Percentiles rank a stretch among this genome's conserved stretches.
Evolutionary conservation across 2,329 filamentous ascomycete genomes (phyloP).

Genomic region (Calonectria fujianensis): DNA sequence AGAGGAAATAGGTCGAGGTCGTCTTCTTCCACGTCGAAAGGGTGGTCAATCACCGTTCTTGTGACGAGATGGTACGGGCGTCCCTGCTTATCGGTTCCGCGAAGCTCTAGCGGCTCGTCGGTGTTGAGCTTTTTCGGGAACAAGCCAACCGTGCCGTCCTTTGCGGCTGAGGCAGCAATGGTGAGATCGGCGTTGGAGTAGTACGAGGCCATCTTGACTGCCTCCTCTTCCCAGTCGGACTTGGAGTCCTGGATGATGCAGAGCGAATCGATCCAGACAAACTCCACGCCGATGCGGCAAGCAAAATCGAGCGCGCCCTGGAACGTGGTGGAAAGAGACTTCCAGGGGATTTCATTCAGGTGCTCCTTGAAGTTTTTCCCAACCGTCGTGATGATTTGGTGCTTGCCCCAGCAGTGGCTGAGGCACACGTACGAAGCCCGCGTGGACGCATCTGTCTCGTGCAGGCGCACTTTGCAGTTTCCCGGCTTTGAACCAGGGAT

Average conservation of each 20-base stretch:
- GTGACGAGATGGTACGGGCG: conserved; percentile 36
- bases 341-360: conserved; percentile 39
- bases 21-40: conserved; percentile 39
- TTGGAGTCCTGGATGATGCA: conserved; percentile 49
- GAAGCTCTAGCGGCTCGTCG: conserved; percentile 37
- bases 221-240: conserved; percentile 46
- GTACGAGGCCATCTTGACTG: conserved; percentile 46
- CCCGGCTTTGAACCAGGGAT: conserved; percentile 31
- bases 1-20: conserved; percentile 35
- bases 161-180: conserved; percentile 43
- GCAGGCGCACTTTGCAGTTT: conserved; percentile 28
- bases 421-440: conserved; percentile 43
- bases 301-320: conserved; percentile 41
- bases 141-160: conserved; percentile 39
- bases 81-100: conserved; percentile 22
- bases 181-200: conserved; percentile 47
- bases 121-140: conserved; percentile 24
- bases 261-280: conserved; percentile 50
- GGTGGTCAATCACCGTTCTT: conserved; percentile 39
- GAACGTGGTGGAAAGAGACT: conserved; percentile 40
- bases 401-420: conserved; percentile 56
- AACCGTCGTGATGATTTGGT: conserved; percentile 58
- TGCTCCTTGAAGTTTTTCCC: conserved; percentile 31
- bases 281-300: conserved; percentile 36
- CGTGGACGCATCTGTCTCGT: conserved; percentile 15